Percentiles rank a stretch among this genome's conserved stretches.
Evolutionary conservation across 108 stramenopile species (phyloP).

Genomic region (Epipyxis sp.): DNA sequence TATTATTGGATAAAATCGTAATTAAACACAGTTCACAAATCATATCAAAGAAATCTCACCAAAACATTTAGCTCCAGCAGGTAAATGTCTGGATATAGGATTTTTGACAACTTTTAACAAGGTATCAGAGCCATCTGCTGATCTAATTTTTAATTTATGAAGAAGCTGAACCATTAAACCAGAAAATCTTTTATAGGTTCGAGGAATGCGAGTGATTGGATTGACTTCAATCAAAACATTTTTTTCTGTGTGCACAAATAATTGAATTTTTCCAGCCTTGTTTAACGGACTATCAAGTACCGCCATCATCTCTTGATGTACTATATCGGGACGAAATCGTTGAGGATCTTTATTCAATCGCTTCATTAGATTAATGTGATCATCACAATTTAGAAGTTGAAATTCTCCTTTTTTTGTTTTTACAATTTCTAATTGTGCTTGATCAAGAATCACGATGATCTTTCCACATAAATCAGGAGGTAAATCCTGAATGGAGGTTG

Average conservation of each 20-base stretch:
- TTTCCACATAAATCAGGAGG: too few species aligned
- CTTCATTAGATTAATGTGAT: slow-evolving; percentile 79
- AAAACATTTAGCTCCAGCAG: slow-evolving; percentile 80
- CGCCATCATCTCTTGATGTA: slow-evolving; percentile 94
- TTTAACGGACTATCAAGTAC: slow-evolving; percentile 93
- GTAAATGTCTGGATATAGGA: slow-evolving; percentile 89
- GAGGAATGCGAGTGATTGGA: slow-evolving; percentile 83
- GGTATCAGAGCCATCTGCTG: slow-evolving; percentile 70
- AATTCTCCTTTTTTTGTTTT: slow-evolving; percentile 89
- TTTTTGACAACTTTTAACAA: slow-evolving; percentile 96
- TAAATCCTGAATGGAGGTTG: too few species aligned
- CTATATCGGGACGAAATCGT: slow-evolving; percentile 89
- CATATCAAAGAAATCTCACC: slow-evolving; percentile 40
- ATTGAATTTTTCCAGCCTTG: slow-evolving; percentile 80
- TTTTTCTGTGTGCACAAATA: slow-evolving; percentile 68
- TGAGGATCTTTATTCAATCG: slow-evolving; percentile 87
- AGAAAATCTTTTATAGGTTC: slow-evolving; percentile 89
- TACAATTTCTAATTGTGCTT: slow-evolving; percentile 92
- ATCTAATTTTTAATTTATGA: slow-evolving; percentile 98
- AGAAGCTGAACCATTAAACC: slow-evolving; percentile 82
- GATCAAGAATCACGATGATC: slow-evolving; percentile 76
- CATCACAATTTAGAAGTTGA: slow-evolving; percentile 95
- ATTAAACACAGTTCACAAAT: neutral
- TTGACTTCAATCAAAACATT: slow-evolving; percentile 94
- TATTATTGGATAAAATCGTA: neutral